Evolutionary conservation across 1,284 basidiomycete genomes (phyloP).

Genomic region (Gymnopus androsaceus): DNA sequence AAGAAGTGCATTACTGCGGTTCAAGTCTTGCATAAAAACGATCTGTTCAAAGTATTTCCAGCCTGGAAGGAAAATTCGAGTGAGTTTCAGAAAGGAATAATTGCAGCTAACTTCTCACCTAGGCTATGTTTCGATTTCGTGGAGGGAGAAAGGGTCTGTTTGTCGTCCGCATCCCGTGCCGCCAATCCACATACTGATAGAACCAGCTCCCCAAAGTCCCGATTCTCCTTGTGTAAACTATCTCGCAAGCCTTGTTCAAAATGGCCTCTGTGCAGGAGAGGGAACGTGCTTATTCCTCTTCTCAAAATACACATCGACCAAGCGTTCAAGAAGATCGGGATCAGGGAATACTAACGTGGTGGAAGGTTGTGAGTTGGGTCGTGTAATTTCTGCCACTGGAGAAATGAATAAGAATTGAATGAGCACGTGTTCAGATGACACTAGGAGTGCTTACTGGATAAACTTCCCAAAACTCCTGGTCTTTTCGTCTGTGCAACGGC

Average conservation of each 20-base stretch:
- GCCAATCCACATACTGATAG: slow-evolving; percentile 68
- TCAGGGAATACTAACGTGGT: no score
- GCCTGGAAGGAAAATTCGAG: not conserved
- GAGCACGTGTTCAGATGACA: no score
- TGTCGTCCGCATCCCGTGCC: slow-evolving; percentile 60
- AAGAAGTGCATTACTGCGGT: not conserved
- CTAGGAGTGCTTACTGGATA: no score
- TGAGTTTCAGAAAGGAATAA: no score
- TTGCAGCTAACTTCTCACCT: not conserved
- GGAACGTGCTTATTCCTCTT: slow-evolving; percentile 51
- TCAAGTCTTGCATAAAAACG: not conserved
- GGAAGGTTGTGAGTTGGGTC: no score
- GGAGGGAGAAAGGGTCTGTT: slow-evolving; percentile 27
- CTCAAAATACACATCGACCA: slow-evolving; percentile 64
- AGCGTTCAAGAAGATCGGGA: slow-evolving; percentile 16
- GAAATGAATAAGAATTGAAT: no score
- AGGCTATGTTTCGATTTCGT: not conserved
- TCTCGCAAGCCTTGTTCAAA: slow-evolving; percentile 54
- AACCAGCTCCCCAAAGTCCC: slow-evolving; percentile 59
- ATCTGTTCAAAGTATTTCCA: not conserved
- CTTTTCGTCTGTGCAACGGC: no score
- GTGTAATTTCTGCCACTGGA: no score
- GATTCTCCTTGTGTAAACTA: slow-evolving; percentile 51
- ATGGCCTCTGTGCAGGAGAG: slow-evolving; percentile 66
- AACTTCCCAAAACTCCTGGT: no score